These are phyloP conservation scores for Huntiella savannae DNA, from an alignment of 2,329 filamentous ascomycete genomes.

Conservation along the genomic window DNA sequence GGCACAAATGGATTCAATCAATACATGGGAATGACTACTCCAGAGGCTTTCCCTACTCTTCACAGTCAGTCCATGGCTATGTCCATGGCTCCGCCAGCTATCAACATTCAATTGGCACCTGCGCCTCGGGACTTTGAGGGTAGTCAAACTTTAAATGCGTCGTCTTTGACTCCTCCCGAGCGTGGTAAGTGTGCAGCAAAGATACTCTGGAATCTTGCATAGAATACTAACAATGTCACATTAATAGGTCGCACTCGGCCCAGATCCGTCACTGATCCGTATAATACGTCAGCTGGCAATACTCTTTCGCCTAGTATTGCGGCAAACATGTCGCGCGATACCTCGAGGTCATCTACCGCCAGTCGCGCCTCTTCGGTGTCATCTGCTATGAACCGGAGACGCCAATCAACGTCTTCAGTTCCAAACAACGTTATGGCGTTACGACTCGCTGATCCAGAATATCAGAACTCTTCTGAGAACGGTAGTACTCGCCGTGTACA, in stretches of 20 bases:
- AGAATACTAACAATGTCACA: slow-evolving; percentile 4
- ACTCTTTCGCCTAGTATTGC: slow-evolving; percentile 30
- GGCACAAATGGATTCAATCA: slow-evolving; percentile 1
- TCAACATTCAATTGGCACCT: slow-evolving; percentile 84
- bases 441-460: slow-evolving; percentile 72
- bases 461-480: slow-evolving; percentile 44
- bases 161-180: slow-evolving; percentile 63
- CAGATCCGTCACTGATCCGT: slow-evolving; percentile 41
- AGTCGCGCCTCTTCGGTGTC: slow-evolving; percentile 25
- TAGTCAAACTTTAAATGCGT: slow-evolving; percentile 44
- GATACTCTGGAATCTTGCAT: not conserved
- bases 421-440: slow-evolving; percentile 58
- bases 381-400: slow-evolving; percentile 19
- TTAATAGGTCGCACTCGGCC: slow-evolving; percentile 29
- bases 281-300: slow-evolving; percentile 23
- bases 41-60: slow-evolving; percentile 34
- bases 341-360: slow-evolving; percentile 40
- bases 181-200: slow-evolving; percentile 29
- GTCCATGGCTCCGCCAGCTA: slow-evolving; percentile 79
- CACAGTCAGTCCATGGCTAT: slow-evolving; percentile 35
- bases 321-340: slow-evolving; percentile 27
- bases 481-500: slow-evolving; percentile 66
- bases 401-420: slow-evolving; percentile 45
- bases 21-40: slow-evolving; percentile 2
- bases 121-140: slow-evolving; percentile 23